Conservation (phyloP, 345 rosid species). For the Geranium brycei region DNA sequence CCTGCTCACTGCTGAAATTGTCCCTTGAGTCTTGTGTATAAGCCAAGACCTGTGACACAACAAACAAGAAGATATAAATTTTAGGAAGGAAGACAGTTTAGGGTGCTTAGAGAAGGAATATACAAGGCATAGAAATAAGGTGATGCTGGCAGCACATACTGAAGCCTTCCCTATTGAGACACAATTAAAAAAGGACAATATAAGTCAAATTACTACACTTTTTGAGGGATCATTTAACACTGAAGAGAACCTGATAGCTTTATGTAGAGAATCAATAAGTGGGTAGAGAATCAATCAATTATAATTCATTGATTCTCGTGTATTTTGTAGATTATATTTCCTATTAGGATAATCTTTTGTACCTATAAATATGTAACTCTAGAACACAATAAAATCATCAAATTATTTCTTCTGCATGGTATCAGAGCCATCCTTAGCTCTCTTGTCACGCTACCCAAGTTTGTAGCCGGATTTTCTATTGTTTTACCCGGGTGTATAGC, state of each 20-base stretch:
- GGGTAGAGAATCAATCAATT: too few relatives aligned
- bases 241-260: background rate
- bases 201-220: background rate
- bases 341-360: too few relatives aligned
- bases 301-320: too few relatives aligned
- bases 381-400: too few relatives aligned
- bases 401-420: too few relatives aligned
- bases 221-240: background rate
- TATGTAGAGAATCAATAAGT: too few relatives aligned
- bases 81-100: background rate
- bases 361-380: too few relatives aligned
- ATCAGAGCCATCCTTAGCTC: too few relatives aligned
- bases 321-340: too few relatives aligned
- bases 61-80: background rate
- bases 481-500: too few relatives aligned
- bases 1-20: constrained; percentile 62
- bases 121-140: background rate
- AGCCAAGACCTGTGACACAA: constrained; percentile 50
- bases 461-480: too few relatives aligned
- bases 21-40: constrained; percentile 82
- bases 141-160: background rate
- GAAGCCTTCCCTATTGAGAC: background rate
- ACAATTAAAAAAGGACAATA: background rate
- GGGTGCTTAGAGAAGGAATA: background rate
- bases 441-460: too few relatives aligned